Conservation (phyloP, 2,329 filamentous ascomycete species). For the Graphilbum fragrans region DNA sequence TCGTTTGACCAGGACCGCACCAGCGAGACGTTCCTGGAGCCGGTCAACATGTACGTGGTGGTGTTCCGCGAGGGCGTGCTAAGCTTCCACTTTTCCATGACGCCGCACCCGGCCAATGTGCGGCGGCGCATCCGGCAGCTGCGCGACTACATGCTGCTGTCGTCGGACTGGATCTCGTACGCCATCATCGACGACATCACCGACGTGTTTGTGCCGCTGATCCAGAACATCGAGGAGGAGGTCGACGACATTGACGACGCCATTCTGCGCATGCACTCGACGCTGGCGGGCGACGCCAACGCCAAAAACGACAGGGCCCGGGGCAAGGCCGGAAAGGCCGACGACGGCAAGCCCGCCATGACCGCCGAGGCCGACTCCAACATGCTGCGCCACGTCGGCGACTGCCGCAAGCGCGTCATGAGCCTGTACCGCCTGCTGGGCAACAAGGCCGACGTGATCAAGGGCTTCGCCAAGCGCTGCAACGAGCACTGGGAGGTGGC, state of each 20-base stretch:
- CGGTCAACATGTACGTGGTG: constrained; percentile 94
- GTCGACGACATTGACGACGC: constrained; percentile 94
- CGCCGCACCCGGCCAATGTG: constrained; percentile 91
- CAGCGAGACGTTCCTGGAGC: constrained; percentile 83
- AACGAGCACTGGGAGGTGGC: constrained; percentile 98
- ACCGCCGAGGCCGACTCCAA: constrained; percentile 19
- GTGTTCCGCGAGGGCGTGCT: constrained; percentile 94
- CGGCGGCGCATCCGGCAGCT: constrained; percentile 85
- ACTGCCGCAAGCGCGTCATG: constrained; percentile 97
- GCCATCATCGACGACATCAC: constrained; percentile 98
- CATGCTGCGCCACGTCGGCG: constrained; percentile 86
- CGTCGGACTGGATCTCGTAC: constrained; percentile 96
- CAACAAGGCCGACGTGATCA: constrained; percentile 98
- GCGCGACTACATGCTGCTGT: constrained; percentile 84
- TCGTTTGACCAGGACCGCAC: constrained; percentile 92
- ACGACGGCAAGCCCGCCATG: not conserved
- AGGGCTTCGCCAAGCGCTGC: constrained; percentile 95
- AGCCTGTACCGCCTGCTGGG: constrained; percentile 82
- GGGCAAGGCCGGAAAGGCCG: not conserved
- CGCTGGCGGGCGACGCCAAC: constrained; percentile 23
- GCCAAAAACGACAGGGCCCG: constrained; percentile 16
- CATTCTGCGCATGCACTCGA: constrained; percentile 71
- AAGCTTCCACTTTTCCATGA: constrained; percentile 95
- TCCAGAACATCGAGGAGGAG: constrained; percentile 87
- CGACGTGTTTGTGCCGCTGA: constrained; percentile 86